Evolutionary conservation across 495 filamentous ascomycete species (phyloP).

Genomic region (Penicillium roqueforti): DNA sequence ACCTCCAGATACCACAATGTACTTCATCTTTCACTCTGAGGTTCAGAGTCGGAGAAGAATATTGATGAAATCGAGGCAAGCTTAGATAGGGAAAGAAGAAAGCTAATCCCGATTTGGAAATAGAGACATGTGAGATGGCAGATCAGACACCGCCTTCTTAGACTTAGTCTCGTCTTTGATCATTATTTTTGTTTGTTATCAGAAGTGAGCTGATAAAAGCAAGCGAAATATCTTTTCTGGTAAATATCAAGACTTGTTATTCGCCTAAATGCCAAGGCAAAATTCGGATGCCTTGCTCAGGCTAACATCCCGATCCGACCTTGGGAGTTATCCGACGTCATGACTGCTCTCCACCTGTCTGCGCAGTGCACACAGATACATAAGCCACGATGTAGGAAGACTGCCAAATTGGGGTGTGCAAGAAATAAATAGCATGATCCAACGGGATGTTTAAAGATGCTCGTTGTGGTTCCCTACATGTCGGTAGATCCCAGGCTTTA

Average conservation of each 20-base stretch:
- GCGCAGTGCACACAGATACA: neutral
- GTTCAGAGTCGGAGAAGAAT: no score
- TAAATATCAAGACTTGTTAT: neutral
- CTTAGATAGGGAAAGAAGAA: neutral
- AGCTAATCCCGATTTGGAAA: neutral
- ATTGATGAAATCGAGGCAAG: neutral
- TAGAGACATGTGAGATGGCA: neutral
- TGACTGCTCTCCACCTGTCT: neutral
- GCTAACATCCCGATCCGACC: neutral
- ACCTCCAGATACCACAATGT: slow-evolving; percentile 1
- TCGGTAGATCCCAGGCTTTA: neutral
- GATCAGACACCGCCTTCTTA: neutral
- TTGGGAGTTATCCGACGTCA: slow-evolving; percentile 6
- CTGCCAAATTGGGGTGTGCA: neutral
- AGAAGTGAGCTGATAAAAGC: neutral
- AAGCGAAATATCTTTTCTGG: no score
- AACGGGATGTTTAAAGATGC: no score
- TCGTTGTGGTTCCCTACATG: neutral
- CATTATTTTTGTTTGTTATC: neutral
- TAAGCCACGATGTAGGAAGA: neutral
- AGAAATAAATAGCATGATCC: neutral
- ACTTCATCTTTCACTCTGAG: neutral
- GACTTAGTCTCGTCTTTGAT: neutral
- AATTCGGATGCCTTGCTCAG: no score
- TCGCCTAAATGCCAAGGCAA: neutral